Conservation (phyloP, 225 moss, liverwort and hornwort species). For the Rhytidiadelphus loreus region DNA sequence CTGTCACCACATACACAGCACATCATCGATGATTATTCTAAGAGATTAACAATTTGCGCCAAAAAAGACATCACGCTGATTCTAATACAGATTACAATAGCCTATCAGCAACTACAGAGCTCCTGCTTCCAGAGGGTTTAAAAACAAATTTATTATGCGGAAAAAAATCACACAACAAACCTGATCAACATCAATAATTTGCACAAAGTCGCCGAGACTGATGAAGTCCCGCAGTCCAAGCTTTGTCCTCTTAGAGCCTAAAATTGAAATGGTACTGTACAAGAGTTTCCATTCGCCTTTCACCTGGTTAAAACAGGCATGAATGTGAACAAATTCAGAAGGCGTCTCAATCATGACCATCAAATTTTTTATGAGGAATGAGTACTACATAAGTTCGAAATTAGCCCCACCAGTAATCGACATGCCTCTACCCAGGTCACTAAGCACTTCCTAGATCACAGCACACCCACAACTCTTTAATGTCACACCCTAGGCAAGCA, state of each 20-base stretch:
- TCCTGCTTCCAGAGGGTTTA: background rate
- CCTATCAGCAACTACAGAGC: background rate
- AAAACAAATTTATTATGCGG: background rate
- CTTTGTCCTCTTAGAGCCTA: constrained; percentile 82
- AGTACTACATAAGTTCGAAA: background rate
- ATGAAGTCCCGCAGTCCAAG: constrained; percentile 81
- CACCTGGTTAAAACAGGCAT: constrained; percentile 29
- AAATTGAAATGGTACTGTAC: constrained; percentile 77
- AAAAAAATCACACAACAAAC: constrained; percentile 12
- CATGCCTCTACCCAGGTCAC: background rate
- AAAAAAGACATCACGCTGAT: background rate
- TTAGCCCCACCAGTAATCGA: background rate
- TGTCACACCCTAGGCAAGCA: background rate
- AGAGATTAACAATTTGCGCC: background rate
- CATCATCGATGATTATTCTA: background rate
- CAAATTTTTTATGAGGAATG: background rate
- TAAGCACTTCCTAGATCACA: background rate
- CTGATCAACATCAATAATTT: constrained; percentile 73
- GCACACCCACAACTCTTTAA: background rate
- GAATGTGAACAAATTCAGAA: background rate
- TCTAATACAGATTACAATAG: background rate
- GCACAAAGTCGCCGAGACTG: constrained; percentile 66
- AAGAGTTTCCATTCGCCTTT: constrained; percentile 84
- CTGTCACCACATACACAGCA: constrained; percentile 26
- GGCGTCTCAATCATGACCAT: background rate